A percentile compares a stretch with the other conserved stretches of the same genome.
phyloP scores from a whole-genome alignment of 1,284 basidiomycete genomes.

The Neonothopanus nambi region DNA sequence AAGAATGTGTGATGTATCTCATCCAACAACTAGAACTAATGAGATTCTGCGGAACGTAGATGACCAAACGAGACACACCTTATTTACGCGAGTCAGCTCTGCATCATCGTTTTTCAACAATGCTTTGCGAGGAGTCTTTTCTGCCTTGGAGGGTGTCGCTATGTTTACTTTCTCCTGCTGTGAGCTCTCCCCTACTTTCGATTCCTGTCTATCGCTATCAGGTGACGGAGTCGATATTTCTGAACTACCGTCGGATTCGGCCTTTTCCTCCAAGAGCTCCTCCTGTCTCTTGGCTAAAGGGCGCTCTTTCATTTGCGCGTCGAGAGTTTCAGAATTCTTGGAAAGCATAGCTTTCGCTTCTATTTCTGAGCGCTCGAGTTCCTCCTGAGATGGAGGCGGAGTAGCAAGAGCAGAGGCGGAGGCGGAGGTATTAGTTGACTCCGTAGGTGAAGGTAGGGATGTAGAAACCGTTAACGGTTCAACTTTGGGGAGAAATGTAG shows the following conservation, averaged over 20 bases:
- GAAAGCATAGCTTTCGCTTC: constrained; percentile 57
- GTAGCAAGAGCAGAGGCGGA: constrained; percentile 23
- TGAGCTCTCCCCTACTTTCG: background rate
- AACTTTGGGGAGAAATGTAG: constrained; percentile 83
- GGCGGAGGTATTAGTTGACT: constrained; percentile 10
- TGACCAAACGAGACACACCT: constrained; percentile 44
- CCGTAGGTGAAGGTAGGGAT: constrained; percentile 14
- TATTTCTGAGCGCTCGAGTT: constrained; percentile 44
- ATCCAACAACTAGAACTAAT: constrained; percentile 60
- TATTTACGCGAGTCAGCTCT: constrained; percentile 79
- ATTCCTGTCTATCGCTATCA: background rate
- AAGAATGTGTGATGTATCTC: constrained; percentile 82
- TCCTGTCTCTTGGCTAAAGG: constrained; percentile 90
- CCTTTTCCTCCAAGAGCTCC: constrained; percentile 51
- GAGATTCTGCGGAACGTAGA: background rate
- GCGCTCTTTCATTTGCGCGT: constrained; percentile 83
- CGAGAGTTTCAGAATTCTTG: constrained; percentile 70
- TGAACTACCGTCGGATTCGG: constrained; percentile 9
- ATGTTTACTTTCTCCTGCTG: constrained; percentile 19
- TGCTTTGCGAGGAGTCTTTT: constrained; percentile 60
- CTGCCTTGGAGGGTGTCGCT: constrained; percentile 25
- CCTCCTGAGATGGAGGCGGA: constrained; percentile 31
- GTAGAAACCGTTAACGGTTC: constrained; percentile 48
- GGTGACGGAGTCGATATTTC: background rate
- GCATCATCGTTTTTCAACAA: constrained; percentile 85